Evolutionary conservation across 2,329 filamentous ascomycete genomes (phyloP), one percentile per base, ranked within the genome.

Genomic region (Pseudocercospora fuligena): DNA sequence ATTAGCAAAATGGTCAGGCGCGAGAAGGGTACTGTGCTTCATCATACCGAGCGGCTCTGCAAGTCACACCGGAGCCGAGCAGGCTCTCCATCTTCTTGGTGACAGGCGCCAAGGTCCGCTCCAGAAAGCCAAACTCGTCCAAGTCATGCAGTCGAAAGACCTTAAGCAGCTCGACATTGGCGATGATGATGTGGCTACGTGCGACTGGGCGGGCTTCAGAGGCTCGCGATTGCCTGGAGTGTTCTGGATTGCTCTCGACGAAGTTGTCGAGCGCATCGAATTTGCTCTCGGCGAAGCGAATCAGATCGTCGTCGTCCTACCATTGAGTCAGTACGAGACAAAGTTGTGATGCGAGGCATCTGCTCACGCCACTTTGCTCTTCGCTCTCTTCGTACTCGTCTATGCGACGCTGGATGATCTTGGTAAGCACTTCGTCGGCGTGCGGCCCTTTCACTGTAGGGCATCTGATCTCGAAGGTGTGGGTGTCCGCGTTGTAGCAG

Each of bases 271-370:
- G 31, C 4, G 64, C 61, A 29, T 72, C 68, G 49, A 70, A 66
- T 27, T 36, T 58, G 66, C 70, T 72, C 36, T 75, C 69, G 2
- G 66, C 33, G 59, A 74, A 75, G 21, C 70, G 72, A 11, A 62
- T 14, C 29, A 73, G 65, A 8, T 25, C 54, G n/a, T 36, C 25
- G 25, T 58, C 29, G 14, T 58, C 27, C 27, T 58, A 40, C 33
- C 14, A 27, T 7, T 19, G 23, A 25, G 49, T 64, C 60, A 65
- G 56, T 27, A 25, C 16, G 8, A 12, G 54, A 58, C n/a, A 56
- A 1, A 31, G 16, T 19, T 12, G n/a, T 56, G 16, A 27, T 3
- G 51, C 25, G 27, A n/a, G 8, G 16, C 21, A 27, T n/a, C 21
- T 43, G 40, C 47, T 25, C 47, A 72, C 68, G 57, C 71, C 65